These are phyloP conservation scores for Naganishia liquefaciens DNA, from an alignment of 1,284 basidiomycete species.

Conservation along the genomic window DNA sequence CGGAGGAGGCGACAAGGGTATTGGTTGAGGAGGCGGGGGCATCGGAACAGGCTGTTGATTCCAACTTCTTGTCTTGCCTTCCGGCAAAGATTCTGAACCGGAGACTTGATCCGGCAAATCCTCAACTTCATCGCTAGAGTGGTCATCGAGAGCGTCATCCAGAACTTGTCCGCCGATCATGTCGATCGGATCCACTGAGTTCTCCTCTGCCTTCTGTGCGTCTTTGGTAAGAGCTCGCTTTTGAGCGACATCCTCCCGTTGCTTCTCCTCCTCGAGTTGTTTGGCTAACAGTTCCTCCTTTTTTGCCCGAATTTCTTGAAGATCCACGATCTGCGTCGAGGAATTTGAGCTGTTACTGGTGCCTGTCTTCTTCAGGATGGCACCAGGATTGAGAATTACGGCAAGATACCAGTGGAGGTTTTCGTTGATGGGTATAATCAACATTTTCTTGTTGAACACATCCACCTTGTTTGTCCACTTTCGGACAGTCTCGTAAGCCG, in stretches of 20 bases:
- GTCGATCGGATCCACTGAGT: conserved; percentile 34
- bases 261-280: conserved; percentile 13
- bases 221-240: background rate
- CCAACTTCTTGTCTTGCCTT: background rate
- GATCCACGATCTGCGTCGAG: background rate
- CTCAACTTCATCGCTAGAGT: background rate
- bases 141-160: background rate
- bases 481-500: conserved; percentile 78
- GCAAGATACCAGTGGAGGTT: conserved; percentile 96
- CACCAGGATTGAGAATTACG: conserved; percentile 80
- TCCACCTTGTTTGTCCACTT: conserved; percentile 84
- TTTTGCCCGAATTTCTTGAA: background rate
- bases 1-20: background rate
- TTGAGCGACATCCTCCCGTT: background rate
- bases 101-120: background rate
- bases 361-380: conserved; percentile 41
- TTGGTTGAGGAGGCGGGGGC: background rate
- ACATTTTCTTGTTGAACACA: conserved; percentile 85
- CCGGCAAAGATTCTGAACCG: background rate
- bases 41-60: background rate
- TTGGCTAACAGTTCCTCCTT: conserved; percentile 8
- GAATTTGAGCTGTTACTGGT: background rate
- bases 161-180: conserved; percentile 31
- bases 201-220: background rate
- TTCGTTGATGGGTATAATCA: conserved; percentile 96